These are phyloP conservation scores for Hibiscus trionum DNA, from an alignment of 345 rosid species.

Conservation along the genomic window DNA sequence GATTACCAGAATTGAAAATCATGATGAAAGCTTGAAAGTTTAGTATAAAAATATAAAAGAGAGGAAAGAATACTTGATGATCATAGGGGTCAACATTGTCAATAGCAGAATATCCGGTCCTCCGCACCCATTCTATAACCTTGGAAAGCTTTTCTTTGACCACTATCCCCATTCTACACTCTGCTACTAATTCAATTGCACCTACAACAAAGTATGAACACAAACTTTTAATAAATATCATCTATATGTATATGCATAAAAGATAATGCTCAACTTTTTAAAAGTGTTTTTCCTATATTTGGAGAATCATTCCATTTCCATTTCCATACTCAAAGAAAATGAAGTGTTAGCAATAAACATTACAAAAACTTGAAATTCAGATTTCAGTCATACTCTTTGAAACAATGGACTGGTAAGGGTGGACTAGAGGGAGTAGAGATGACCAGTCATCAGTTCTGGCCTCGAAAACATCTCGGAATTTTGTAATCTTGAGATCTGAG, in stretches of 20 bases:
- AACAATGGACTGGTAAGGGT: slow-evolving; percentile 24
- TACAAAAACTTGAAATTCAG: not conserved
- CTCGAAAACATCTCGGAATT: slow-evolving; percentile 29
- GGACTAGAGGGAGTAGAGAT: slow-evolving; percentile 24
- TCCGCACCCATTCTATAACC: slow-evolving; percentile 44
- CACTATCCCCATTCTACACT: slow-evolving; percentile 24
- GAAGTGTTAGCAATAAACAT: no score
- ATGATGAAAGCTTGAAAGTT: not conserved
- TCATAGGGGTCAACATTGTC: slow-evolving; percentile 2
- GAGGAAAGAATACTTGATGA: slow-evolving; percentile 15
- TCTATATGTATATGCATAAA: not conserved
- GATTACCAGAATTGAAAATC: not conserved
- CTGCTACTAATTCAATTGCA: slow-evolving; percentile 23
- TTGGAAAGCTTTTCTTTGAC: slow-evolving; percentile 33
- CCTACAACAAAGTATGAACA: slow-evolving; percentile 20
- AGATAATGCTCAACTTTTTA: not conserved
- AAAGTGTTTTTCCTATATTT: not conserved
- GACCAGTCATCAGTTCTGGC: slow-evolving; percentile 44
- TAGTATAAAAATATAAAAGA: not conserved
- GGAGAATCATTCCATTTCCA: no score
- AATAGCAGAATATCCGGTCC: slow-evolving; percentile 18
- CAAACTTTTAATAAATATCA: no score
- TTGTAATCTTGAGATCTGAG: slow-evolving; percentile 44
- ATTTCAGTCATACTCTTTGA: slow-evolving; percentile 26
- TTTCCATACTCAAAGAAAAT: no score